These are phyloP conservation scores for Corchorus olitorius DNA, from an alignment of 345 rosid genomes.

Conservation along the genomic window DNA sequence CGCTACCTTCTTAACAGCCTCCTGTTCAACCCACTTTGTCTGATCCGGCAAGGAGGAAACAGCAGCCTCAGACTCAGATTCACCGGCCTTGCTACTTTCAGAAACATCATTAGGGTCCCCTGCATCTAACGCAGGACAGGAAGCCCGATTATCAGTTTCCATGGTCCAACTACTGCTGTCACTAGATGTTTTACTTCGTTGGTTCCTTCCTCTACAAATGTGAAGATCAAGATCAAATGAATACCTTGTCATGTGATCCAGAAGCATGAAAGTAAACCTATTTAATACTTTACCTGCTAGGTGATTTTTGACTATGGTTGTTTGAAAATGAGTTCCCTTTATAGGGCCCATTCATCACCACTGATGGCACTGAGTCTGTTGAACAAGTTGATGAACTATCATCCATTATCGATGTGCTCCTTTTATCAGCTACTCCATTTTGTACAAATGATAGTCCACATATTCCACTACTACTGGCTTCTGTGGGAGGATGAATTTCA, in stretches of 20 bases:
- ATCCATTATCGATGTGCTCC: constrained; percentile 59
- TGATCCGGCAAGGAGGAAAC: constrained; percentile 38
- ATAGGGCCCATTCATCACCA: constrained; percentile 57
- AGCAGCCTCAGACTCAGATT: constrained; percentile 45
- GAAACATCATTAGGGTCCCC: constrained; percentile 45
- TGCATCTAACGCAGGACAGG: constrained; percentile 43
- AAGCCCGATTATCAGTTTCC: constrained; percentile 48
- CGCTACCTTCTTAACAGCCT: constrained; percentile 47
- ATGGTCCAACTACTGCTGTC: constrained; percentile 44
- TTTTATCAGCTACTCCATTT: constrained; percentile 65
- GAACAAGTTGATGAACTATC: constrained; percentile 97
- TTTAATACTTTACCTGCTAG: constrained; percentile 48
- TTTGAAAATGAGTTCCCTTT: constrained; percentile 50
- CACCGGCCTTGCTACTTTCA: constrained; percentile 48
- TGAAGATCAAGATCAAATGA: constrained; percentile 20
- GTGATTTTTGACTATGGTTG: constrained; percentile 48
- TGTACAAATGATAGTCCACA: constrained; percentile 56
- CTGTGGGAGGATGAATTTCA: constrained; percentile 63
- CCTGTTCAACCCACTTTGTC: constrained; percentile 40
- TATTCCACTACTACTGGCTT: constrained; percentile 58
- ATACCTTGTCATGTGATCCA: background rate
- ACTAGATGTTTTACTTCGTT: constrained; percentile 41
- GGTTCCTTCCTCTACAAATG: constrained; percentile 55
- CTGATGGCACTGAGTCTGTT: constrained; percentile 72
- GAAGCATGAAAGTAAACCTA: background rate